Base-by-base conservation (phyloP, 768 basidiomycete genomes). In the Collybia sordida region DNA sequence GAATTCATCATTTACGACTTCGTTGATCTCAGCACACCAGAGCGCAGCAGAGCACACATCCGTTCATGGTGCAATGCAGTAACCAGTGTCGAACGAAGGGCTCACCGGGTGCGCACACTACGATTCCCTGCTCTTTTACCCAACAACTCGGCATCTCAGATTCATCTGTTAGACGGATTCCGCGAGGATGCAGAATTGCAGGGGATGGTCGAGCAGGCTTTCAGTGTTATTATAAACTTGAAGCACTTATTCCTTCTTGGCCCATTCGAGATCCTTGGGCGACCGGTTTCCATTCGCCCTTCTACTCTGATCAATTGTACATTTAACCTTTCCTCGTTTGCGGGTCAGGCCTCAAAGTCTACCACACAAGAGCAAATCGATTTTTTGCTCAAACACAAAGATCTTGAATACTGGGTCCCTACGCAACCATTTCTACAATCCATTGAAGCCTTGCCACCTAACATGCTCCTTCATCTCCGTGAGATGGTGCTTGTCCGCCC, bases 201-300 rank as follows among this genome's bases (percentile, higher is more conserved):
- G 17, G 2, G 34, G 18, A 43, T 35, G 4, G 38, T 43, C 19
- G 40, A 40, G 11, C 12, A 22, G 2, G 49, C 41, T 4, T 50
- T 50, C 34, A 50, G 38, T 12, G 49, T 42, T n/a, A 50, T 50
- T 35, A 35, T 50, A 15, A 50, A 50, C 27, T 36, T 50, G 27
- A 50, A 50, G 42, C 49, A 50, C 28, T 23, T 50, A 14, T 50
- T 41, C 15, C 28, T 50, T 6, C 31, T 50, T 4, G 41, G 41
- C 1, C 21, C 6, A n/a, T n/a, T 31, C 8, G 9, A 42, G 4
- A 34, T 14, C n/a, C 9, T 24, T 17, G n/a, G n/a, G n/a, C n/a
- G n/a, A n/a, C 6, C 41, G 7, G 28, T 42, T 6, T 35, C 49
- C 1, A 15, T 50, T 14, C 27, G 28, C 15, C 49, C 42, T 31